These are phyloP conservation scores for Chenopodium formosanum DNA, from an alignment of 148 eudicot species.

Conservation along the genomic window DNA sequence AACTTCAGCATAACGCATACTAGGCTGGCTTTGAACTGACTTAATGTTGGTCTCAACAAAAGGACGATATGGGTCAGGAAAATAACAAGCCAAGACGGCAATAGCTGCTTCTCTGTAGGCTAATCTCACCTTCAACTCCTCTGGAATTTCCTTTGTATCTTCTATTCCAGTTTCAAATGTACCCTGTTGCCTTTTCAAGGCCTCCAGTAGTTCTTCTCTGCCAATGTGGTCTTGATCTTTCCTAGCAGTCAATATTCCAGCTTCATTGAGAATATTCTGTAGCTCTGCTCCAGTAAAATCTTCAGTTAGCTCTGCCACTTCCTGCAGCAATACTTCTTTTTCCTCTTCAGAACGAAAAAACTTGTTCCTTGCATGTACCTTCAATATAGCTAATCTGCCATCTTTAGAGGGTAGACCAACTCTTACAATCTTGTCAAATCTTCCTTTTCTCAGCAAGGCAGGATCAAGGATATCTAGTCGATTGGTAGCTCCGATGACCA, in stretches of 20 bases:
- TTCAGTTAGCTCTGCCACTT: constrained; percentile 74
- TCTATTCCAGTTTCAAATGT: constrained; percentile 96
- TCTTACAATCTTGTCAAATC: constrained; percentile 90
- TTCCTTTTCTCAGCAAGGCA: constrained; percentile 82
- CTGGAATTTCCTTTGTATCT: constrained; percentile 72
- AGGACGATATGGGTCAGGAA: constrained; percentile 75
- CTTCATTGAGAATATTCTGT: constrained; percentile 93
- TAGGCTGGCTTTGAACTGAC: constrained; percentile 59
- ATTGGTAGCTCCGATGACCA: constrained; percentile 92
- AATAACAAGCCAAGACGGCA: constrained; percentile 78
- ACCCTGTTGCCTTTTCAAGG: constrained; percentile 92
- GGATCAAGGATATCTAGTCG: constrained; percentile 93
- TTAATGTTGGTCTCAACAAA: constrained; percentile 75
- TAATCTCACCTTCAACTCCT: constrained; percentile 74
- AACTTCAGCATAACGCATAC: constrained; percentile 52
- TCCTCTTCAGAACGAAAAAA: constrained; percentile 80
- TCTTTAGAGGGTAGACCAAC: constrained; percentile 93
- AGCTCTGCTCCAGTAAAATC: constrained; percentile 93
- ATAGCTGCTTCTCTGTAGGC: constrained; percentile 96
- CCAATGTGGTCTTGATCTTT: constrained; percentile 83
- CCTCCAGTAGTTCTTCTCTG: constrained; percentile 78
- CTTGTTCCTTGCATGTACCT: constrained; percentile 94
- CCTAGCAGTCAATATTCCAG: constrained; percentile 91
- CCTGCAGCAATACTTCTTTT: constrained; percentile 65
- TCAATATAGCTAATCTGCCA: constrained; percentile 84